Evolutionary conservation across 176 grass and related monocot genomes (phyloP), one percentile per base, ranked within the genome.

Genomic region (Zoysia pacifica): DNA sequence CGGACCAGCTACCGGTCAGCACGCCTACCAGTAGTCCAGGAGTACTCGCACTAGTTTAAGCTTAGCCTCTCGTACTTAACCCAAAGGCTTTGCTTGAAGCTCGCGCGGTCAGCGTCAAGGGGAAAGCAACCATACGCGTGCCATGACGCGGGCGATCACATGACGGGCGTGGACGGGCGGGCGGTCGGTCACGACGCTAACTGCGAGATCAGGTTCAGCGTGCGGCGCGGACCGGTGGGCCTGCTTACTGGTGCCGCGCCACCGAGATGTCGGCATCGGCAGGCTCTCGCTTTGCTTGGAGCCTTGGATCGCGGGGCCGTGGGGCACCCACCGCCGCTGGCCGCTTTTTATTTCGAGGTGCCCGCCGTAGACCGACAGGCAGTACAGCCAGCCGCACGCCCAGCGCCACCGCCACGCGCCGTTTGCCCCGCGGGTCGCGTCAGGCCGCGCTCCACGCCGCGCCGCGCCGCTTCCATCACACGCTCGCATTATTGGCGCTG

Each of bases 391-490:
- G 12, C 77, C 19, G 10, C 77, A 71, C 87, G 62, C 64, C 65
- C 69, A 9, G 4, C 45, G 62, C 47, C 54, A 76, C 77, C 59
- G 58, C 63, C 87, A 89, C 83, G 83, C 87, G 87, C 78, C 82
- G 82, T 82, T 67, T 62, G 19, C 43, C 83, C 78, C 83, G 83
- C 67, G 67, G 67, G 78, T 86, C 65, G 83, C 87, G 87, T 82
- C 73, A 86, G 78, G 73, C 76, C 78, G 48, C 48, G 47, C 47
- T 64, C 74, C 77, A 20, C 59, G 58, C 58, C 58, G 71, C 59
- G 58, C 58, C 58, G 71, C 87, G 73, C 79, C 78, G 83, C 83
- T 82, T 73, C 87, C 78, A 78, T 72, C 83, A 78, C 87, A 82
- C 87, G 83, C 78, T 73, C 36, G 75, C 58, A 8, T 48, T 53